Evolutionary conservation across 352 stramenopile genomes (phyloP).

Genomic region (Phytophthora constricta): DNA sequence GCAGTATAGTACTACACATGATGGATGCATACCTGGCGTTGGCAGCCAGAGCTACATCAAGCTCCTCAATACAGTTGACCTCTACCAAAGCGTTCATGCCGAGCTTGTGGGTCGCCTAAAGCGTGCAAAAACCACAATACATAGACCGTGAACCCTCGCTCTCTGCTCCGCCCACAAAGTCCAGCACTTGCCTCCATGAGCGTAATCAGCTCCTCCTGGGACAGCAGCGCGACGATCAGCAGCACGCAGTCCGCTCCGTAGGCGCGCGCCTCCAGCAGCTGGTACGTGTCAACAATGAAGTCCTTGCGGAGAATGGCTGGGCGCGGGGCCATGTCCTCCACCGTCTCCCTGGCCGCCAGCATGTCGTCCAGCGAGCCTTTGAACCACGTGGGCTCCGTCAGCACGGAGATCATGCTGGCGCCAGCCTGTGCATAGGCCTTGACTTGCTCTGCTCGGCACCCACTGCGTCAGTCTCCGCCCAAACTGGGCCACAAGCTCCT

Average conservation of each 20-base stretch:
- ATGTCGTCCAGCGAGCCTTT: constrained; percentile 94
- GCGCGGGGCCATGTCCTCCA: constrained; percentile 51
- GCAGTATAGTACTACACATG: neutral
- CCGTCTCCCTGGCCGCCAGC: constrained; percentile 54
- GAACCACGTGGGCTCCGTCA: constrained; percentile 98
- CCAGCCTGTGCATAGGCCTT: constrained; percentile 91
- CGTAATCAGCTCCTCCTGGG: constrained; percentile 54
- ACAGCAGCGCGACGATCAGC: constrained; percentile 96
- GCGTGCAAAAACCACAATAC: constrained; percentile 4
- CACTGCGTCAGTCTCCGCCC: constrained; percentile 19
- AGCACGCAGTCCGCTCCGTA: constrained; percentile 97
- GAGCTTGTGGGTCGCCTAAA: constrained; percentile 84
- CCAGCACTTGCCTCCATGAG: constrained; percentile 61
- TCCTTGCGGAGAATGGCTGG: constrained; percentile 92
- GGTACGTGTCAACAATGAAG: constrained; percentile 96
- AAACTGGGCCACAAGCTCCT: neutral
- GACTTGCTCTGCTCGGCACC: constrained; percentile 83
- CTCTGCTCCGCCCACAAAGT: neutral
- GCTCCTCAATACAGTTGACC: constrained; percentile 95
- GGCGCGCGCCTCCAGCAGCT: constrained; percentile 94
- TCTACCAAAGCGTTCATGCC: constrained; percentile 98
- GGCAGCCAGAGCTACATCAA: constrained; percentile 93
- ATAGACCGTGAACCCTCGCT: neutral
- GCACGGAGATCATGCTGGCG: constrained; percentile 96
- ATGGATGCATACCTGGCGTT: constrained; percentile 72